phyloP scores from a whole-genome alignment of 2,329 filamentous ascomycete genomes.

The Arthrocladium fulminans region DNA sequence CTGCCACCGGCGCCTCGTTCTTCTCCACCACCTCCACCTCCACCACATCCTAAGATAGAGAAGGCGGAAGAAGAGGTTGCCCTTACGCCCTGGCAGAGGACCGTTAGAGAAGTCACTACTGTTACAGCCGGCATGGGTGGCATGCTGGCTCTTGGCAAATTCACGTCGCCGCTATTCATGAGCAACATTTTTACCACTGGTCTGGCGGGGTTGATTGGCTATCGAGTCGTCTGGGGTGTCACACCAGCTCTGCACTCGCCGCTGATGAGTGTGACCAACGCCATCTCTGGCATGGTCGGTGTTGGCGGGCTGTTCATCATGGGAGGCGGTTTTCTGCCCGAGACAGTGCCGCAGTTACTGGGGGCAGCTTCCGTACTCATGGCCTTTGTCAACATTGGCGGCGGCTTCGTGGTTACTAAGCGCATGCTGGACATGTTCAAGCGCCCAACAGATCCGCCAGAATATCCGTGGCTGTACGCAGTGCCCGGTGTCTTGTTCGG shows the following conservation, averaged over 20 bases:
- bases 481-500: conserved; percentile 69
- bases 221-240: conserved; percentile 83
- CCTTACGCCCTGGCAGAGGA: conserved; percentile 74
- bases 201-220: conserved; percentile 75
- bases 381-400: conserved; percentile 80
- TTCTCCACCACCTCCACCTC: conserved; percentile 45
- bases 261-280: conserved; percentile 87
- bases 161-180: conserved; percentile 80
- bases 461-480: conserved; percentile 81
- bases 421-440: conserved; percentile 91
- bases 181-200: conserved; percentile 76
- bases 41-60: conserved; percentile 42
- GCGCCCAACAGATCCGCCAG: conserved; percentile 72
- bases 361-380: conserved; percentile 73
- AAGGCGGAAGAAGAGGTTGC: conserved; percentile 50
- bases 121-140: conserved; percentile 71
- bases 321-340: conserved; percentile 68
- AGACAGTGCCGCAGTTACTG: conserved; percentile 68
- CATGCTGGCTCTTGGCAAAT: conserved; percentile 66
- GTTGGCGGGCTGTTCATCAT: conserved; percentile 83
- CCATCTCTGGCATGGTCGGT: conserved; percentile 81
- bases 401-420: conserved; percentile 86
- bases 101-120: conserved; percentile 62
- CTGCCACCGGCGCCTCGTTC: conserved; percentile 67
- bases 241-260: conserved; percentile 75